phyloP scores from a whole-genome alignment of 306 rosid genomes.

The Citrullus mucosospermus region DNA sequence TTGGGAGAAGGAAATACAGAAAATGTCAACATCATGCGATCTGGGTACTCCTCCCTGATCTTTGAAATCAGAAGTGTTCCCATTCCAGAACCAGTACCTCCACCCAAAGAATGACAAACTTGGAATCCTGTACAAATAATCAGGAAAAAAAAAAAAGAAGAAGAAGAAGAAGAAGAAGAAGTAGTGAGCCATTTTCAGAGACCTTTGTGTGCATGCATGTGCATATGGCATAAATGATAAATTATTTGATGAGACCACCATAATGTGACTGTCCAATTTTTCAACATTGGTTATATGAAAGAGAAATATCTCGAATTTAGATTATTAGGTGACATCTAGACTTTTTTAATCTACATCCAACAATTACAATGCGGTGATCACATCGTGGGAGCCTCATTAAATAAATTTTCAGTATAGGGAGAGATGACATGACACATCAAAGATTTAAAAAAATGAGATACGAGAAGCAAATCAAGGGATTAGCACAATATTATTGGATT shows the following conservation, averaged over 20 bases:
- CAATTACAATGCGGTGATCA: no score
- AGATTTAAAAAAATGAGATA: not conserved
- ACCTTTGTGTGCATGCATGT: not conserved
- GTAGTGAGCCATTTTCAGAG: not conserved
- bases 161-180: no score
- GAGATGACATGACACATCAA: not conserved
- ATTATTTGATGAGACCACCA: no score
- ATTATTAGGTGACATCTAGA: no score
- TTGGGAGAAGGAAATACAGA: conserved; percentile 75
- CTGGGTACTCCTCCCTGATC: conserved; percentile 51
- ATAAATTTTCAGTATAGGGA: not conserved
- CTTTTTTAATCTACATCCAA: no score
- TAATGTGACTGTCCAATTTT: no score
- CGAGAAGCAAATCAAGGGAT: not conserved
- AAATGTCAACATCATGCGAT: conserved; percentile 47
- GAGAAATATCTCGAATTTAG: no score
- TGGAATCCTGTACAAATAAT: conserved; percentile 24
- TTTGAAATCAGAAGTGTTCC: conserved; percentile 46
- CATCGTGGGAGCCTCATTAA: no score
- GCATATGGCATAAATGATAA: not conserved
- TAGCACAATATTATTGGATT: not conserved
- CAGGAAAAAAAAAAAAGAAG: not conserved
- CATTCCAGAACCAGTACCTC: conserved; percentile 49
- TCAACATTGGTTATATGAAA: no score
- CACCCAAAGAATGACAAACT: conserved; percentile 48